Percentiles rank a stretch among this genome's conserved stretches.
These are phyloP conservation scores for Wickerhamiella parazyma DNA, from an alignment of 805 yeast species.

Conservation along the genomic window DNA sequence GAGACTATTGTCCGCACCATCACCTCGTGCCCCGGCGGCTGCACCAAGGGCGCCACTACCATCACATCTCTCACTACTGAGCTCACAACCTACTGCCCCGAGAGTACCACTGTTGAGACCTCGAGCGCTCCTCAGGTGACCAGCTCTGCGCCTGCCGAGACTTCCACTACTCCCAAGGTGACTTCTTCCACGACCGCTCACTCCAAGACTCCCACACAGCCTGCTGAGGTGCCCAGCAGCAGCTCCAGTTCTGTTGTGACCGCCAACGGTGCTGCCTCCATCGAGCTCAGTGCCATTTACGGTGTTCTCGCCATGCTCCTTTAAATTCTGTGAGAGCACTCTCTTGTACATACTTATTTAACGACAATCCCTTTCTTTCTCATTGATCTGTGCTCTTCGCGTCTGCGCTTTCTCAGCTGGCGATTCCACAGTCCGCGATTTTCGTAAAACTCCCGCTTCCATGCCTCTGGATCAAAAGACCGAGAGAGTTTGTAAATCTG, in stretches of 20 bases:
- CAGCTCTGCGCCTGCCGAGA: neutral
- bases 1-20: conserved; percentile 33
- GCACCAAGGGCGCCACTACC: conserved; percentile 5
- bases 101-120: neutral
- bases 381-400: conserved; percentile 54
- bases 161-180: neutral
- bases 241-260: neutral
- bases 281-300: neutral
- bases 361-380: conserved; percentile 31
- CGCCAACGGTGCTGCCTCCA: conserved; percentile 4
- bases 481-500: conserved; percentile 46
- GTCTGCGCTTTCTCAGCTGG: conserved; percentile 56
- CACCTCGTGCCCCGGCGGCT: conserved; percentile 29
- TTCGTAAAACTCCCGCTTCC: conserved; percentile 72
- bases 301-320: conserved; percentile 1
- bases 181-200: neutral
- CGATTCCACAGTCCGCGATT: conserved; percentile 69
- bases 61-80: neutral
- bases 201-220: conserved; percentile 21
- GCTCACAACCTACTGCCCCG: conserved; percentile 8
- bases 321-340: neutral
- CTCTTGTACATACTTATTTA: neutral
- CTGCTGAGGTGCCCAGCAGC: neutral
- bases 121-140: neutral
- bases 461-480: conserved; percentile 30